Base-by-base conservation (phyloP, 176 grass and related monocot species). In the Puccinellia tenuiflora region DNA sequence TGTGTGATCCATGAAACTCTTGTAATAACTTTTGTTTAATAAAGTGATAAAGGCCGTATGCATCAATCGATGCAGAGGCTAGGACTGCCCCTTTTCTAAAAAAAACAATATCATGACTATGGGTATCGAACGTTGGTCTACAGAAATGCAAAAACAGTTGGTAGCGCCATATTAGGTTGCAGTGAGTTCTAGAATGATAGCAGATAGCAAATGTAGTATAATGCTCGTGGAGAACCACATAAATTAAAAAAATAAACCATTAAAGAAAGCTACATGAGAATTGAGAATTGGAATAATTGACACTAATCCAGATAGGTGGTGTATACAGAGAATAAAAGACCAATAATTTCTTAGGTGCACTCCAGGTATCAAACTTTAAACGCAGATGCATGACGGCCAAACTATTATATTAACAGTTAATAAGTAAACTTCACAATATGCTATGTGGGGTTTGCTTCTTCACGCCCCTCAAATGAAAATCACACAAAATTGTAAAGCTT, bases 401-500 rank as follows among this genome's bases (percentile, higher is more conserved):
- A 68, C 29, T 40, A 50, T 50, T 50, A 30, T 68, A 47, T 21
- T 20, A 78, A 69, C 26, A 37, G 20, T 68, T 34, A 57, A 21
- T 37, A 78, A 60, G 15, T 34, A 60, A 10, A 9, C 39, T 53
- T 33, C 25, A 81, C 13, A 86, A 28, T 73, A 52, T 40, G 30
- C 75, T 16, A 42, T 10, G 2, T 3, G 39, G 39, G 39, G 9
- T 2, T 22, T 62, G 24, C 67, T 79, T 50, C 39, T 72, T 85
- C 9, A 20, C 17, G 31, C 53, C 30, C 73, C 16, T 16, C 39
- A 39, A 73, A 57, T 79, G 6, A 83, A 59, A 40, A 73, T 26
- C 37, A 20, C 59, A n/a, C 29, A 57, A 66, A 79, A 85, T 84
- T 77, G 29, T 26, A 67, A 79, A 43, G 9, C 39, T 42, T 39